phyloP scores from a whole-genome alignment of 208 protist species.

The Wallacemonas sp. region DNA sequence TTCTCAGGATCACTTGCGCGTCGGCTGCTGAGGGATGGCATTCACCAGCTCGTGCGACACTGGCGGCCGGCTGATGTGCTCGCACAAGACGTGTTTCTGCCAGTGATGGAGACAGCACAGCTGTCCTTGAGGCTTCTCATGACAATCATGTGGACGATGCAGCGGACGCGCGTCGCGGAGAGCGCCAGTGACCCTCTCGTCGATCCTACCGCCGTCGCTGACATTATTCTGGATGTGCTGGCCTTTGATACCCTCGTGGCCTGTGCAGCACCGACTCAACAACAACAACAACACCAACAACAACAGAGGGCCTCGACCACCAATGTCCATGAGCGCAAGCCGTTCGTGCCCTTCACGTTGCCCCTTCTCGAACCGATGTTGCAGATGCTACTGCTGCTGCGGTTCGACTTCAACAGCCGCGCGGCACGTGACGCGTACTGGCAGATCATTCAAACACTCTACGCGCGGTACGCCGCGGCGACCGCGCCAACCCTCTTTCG shows the following conservation, averaged over 20 bases:
- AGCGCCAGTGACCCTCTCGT: constrained; percentile 28
- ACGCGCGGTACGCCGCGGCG: constrained; percentile 27
- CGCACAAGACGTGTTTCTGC: constrained; percentile 18
- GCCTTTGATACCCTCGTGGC: constrained; percentile 31
- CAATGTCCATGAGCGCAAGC: constrained; percentile 11
- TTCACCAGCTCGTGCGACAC: constrained; percentile 18
- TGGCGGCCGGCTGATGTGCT: constrained; percentile 40
- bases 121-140: constrained; percentile 31
- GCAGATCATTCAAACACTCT: constrained; percentile 35
- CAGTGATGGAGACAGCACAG: constrained; percentile 22
- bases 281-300: no score
- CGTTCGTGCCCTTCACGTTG: constrained; percentile 27
- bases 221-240: constrained; percentile 22
- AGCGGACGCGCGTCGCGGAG: constrained; percentile 24
- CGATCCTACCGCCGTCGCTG: constrained; percentile 10
- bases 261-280: background rate
- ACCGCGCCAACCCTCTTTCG: constrained; percentile 20
- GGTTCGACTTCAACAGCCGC: constrained; percentile 17
- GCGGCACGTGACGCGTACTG: constrained; percentile 23
- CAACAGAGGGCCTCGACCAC: no score
- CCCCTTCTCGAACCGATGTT: constrained; percentile 23
- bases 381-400: constrained; percentile 27
- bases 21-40: constrained; percentile 22
- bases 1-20: constrained; percentile 26
- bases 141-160: constrained; percentile 17